These are phyloP conservation scores for Penicillium sp. DNA, from an alignment of 2,329 filamentous ascomycete species.

Conservation along the genomic window DNA sequence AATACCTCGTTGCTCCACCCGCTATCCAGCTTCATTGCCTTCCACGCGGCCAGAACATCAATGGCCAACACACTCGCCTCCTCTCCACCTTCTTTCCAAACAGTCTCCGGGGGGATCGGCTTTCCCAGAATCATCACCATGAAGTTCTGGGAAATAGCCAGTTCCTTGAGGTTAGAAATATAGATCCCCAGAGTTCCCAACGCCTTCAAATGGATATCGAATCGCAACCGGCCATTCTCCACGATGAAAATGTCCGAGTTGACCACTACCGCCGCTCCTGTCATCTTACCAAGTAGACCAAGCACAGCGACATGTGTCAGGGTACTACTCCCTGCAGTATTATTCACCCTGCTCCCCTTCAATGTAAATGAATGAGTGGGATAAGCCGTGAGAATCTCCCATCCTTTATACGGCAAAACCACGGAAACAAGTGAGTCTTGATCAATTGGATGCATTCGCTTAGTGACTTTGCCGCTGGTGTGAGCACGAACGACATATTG, in stretches of 20 bases:
- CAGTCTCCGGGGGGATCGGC: slow-evolving; percentile 69
- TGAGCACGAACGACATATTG: slow-evolving; percentile 77
- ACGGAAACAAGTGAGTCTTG: slow-evolving; percentile 60
- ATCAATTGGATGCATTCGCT: slow-evolving; percentile 39
- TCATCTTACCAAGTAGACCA: slow-evolving; percentile 86
- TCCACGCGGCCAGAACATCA: slow-evolving; percentile 78
- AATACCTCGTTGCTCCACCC: slow-evolving; percentile 82
- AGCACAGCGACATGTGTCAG: slow-evolving; percentile 65
- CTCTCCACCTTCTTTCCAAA: slow-evolving; percentile 54
- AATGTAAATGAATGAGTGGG: slow-evolving; percentile 63
- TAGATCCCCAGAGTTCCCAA: slow-evolving; percentile 75
- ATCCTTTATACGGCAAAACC: slow-evolving; percentile 67
- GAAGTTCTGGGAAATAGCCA: slow-evolving; percentile 67
- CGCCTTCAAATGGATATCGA: slow-evolving; percentile 76
- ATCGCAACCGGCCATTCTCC: slow-evolving; percentile 63
- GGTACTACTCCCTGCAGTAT: slow-evolving; percentile 42
- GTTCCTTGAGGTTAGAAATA: slow-evolving; percentile 68
- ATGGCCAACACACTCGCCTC: slow-evolving; percentile 70
- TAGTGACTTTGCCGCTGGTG: slow-evolving; percentile 63
- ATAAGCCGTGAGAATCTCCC: slow-evolving; percentile 80
- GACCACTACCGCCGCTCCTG: slow-evolving; percentile 77
- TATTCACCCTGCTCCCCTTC: slow-evolving; percentile 33
- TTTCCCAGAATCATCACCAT: slow-evolving; percentile 75
- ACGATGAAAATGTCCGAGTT: slow-evolving; percentile 63
- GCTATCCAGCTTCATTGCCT: slow-evolving; percentile 68